phyloP scores from a whole-genome alignment of 768 basidiomycete species.

The Rickenella mellea region DNA sequence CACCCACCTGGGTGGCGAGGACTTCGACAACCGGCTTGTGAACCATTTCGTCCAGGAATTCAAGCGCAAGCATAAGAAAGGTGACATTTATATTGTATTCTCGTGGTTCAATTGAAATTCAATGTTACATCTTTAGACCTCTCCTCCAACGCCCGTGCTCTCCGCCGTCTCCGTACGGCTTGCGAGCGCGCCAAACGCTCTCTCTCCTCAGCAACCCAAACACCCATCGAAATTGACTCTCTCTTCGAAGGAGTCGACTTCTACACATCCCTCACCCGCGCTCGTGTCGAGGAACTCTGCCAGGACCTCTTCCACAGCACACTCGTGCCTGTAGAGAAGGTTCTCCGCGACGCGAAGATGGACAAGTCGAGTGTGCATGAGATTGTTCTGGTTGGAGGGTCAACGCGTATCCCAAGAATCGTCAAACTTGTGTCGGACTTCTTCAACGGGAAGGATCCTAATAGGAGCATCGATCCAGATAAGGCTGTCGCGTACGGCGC shows the following conservation, averaged over 20 bases:
- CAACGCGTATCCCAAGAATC: conserved; percentile 96
- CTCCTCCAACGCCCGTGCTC: conserved; percentile 86
- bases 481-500: conserved; percentile 99
- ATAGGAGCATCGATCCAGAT: conserved; percentile 99
- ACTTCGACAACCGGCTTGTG: conserved; percentile 96
- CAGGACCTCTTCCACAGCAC: conserved; percentile 92
- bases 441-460: conserved; percentile 98
- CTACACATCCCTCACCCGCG: conserved; percentile 96
- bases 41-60: conserved; percentile 96
- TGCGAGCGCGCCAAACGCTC: conserved; percentile 99
- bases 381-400: conserved; percentile 96
- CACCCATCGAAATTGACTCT: conserved; percentile 96
- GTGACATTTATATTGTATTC: conserved; percentile 24
- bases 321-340: conserved; percentile 94
- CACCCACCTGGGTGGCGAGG: conserved; percentile 96
- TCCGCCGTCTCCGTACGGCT: conserved; percentile 93
- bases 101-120: conserved; percentile 4
- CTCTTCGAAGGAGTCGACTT: conserved; percentile 97
- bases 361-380: conserved; percentile 95
- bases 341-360: conserved; percentile 95
- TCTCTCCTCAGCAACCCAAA: conserved; percentile 92
- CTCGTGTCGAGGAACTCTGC: conserved; percentile 94
- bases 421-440: conserved; percentile 97
- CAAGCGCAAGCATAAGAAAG: conserved; percentile 97
- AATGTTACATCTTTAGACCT: conserved; percentile 43